Conservation (phyloP, 2,329 filamentous ascomycete species). For the Hortaea sp. region DNA sequence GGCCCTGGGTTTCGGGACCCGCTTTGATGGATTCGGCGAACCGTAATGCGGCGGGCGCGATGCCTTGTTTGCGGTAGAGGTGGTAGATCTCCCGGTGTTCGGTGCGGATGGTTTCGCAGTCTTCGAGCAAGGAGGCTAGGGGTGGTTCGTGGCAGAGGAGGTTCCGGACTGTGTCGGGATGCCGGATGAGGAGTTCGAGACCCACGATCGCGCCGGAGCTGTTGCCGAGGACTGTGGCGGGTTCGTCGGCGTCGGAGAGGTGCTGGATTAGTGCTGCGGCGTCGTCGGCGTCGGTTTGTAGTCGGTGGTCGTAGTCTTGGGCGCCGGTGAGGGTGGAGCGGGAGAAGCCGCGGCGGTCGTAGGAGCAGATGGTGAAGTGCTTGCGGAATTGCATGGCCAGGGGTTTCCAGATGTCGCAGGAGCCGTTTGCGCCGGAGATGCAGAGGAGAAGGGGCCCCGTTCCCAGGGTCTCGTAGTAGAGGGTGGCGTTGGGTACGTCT, state of each 20-base stretch:
- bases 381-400: conserved; percentile 13
- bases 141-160: conserved; percentile 11
- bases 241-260: conserved; percentile 4
- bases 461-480: conserved; percentile 23
- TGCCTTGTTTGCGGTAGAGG: conserved; percentile 7
- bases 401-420: conserved; percentile 16
- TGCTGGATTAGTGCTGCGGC: conserved; percentile 12
- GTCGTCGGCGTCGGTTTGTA: conserved; percentile 24
- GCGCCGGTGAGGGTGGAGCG: conserved; percentile 8
- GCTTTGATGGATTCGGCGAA: conserved; percentile 8
- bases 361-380: conserved; percentile 21
- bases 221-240: conserved; percentile 9
- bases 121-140: conserved; percentile 3
- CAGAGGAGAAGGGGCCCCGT: conserved; percentile 21
- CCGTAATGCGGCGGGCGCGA: conserved; percentile 3
- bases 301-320: conserved; percentile 19
- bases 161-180: conserved; percentile 5
- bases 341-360: conserved; percentile 19
- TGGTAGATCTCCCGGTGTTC: conserved; percentile 3
- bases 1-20: neutral
- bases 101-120: conserved; percentile 5
- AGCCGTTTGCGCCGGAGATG: conserved; percentile 24
- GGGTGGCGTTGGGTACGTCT: conserved; percentile 18
- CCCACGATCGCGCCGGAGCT: conserved; percentile 9
- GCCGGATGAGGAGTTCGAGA: conserved; percentile 5